Evolutionary conservation across 2,329 filamentous ascomycete genomes (phyloP).

Genomic region (Aaosphaeria pasadenensis): DNA sequence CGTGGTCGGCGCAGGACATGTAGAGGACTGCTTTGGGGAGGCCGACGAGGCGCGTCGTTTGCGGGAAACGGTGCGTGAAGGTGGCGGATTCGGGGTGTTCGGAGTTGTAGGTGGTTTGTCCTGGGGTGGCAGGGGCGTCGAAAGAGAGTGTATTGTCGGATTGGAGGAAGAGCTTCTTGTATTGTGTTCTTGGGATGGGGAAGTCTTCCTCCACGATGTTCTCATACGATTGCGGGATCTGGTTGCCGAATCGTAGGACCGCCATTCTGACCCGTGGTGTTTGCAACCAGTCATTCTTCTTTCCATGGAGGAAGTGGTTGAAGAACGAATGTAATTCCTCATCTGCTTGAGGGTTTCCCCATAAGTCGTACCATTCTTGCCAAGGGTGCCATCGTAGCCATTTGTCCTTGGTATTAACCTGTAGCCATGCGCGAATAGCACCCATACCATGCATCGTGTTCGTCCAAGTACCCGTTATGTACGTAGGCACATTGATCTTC

Average conservation of each 20-base stretch:
- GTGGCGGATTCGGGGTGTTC: constrained; percentile 3
- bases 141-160: constrained; percentile 3
- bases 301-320: constrained; percentile 44
- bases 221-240: constrained; percentile 3
- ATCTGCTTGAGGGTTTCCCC: constrained; percentile 7
- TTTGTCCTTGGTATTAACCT: constrained; percentile 14
- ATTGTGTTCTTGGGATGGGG: constrained; percentile 13
- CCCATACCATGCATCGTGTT: constrained; percentile 17
- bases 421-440: constrained; percentile 12
- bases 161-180: constrained; percentile 9
- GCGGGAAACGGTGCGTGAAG: constrained; percentile 7
- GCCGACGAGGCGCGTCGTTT: constrained; percentile 37
- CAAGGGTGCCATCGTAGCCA: constrained; percentile 7
- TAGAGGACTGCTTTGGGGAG: constrained; percentile 48
- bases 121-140: neutral
- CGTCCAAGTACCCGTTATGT: constrained; percentile 12
- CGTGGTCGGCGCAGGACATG: constrained; percentile 41
- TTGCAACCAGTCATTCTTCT: constrained; percentile 47
- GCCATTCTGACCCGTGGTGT: constrained; percentile 47
- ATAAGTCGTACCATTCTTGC: constrained; percentile 21
- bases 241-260: constrained; percentile 21
- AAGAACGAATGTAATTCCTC: constrained; percentile 38
- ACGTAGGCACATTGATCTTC: constrained; percentile 18
- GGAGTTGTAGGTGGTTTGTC: constrained; percentile 12
- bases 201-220: constrained; percentile 13